phyloP scores from a whole-genome alignment of 1,139 yeast species.

The Debaryomyces robertsiae region DNA sequence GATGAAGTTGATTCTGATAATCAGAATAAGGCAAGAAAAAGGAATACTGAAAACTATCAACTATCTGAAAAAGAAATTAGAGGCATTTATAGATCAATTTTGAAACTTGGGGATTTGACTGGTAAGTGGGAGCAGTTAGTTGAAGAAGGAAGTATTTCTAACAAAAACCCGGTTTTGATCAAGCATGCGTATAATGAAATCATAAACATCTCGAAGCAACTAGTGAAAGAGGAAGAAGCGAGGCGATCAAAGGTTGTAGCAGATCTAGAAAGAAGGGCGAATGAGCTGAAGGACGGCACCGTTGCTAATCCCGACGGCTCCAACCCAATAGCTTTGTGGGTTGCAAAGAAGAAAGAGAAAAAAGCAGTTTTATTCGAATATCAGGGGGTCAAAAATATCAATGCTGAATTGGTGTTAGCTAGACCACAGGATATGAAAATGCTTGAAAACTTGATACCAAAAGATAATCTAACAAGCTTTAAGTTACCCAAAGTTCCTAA shows the following conservation, averaged over 20 bases:
- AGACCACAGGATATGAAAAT: constrained; percentile 82
- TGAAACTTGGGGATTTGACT: constrained; percentile 79
- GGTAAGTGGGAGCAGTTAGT: constrained; percentile 86
- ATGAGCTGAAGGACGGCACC: constrained; percentile 53
- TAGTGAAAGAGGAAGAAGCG: constrained; percentile 67
- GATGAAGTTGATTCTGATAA: constrained; percentile 34
- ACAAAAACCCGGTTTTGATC: constrained; percentile 81
- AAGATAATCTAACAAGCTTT: constrained; percentile 58
- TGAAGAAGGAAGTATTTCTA: constrained; percentile 86
- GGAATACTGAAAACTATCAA: constrained; percentile 51
- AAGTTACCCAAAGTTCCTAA: constrained; percentile 66
- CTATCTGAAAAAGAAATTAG: constrained; percentile 87
- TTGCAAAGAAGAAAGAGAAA: constrained; percentile 68
- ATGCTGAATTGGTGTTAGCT: constrained; percentile 83
- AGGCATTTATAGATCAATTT: constrained; percentile 78
- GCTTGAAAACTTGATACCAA: constrained; percentile 60
- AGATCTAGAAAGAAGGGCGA: constrained; percentile 63
- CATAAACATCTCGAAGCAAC: constrained; percentile 59
- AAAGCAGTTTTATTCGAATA: constrained; percentile 90
- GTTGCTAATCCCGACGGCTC: constrained; percentile 39
- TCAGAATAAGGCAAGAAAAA: constrained; percentile 30
- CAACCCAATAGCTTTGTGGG: constrained; percentile 51
- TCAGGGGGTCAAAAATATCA: constrained; percentile 83
- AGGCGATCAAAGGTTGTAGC: constrained; percentile 58
- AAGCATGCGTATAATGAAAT: constrained; percentile 77